Base-by-base conservation (phyloP, 345 rosid genomes). In the Sonneratia caseolaris region DNA sequence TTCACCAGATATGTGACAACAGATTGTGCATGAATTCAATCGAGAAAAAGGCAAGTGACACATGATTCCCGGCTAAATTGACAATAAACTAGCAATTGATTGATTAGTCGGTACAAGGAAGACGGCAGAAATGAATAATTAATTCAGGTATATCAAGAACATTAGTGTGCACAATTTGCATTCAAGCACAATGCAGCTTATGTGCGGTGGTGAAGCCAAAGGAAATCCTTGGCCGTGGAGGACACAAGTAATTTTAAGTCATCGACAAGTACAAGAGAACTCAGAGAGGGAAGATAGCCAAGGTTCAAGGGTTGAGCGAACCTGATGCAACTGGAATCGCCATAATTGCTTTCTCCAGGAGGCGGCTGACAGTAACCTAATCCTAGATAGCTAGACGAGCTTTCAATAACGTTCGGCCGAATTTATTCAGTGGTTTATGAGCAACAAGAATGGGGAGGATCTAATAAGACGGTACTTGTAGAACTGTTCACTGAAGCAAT, bases 281-380 rank as follows among this genome's bases (percentile, higher is more conserved):
- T 59, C 49, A 1, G 49, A 45, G 9, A 14, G 13, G 32, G 49
- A 45, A 45, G 49, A 7, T 1, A 48, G 3, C 53, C 2, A 3
- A 48, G 18, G 53, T 48, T 48, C 64, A 59, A 9, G 64, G 24
- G 64, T 24, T 24, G 36, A 22, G 3, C 7, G 15, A 80, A 91
- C 97, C 96, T 37, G 96, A 88, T 73, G 93, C 96, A 66, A 94
- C 95, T 71, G 93, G 96, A 75, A 94, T 91, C 71, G 91, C 96
- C 76, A 94, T 68, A 76, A 88, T 89, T 81, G 96, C 97, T 74
- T 85, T 87, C n/a, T 88, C 96, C 0, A 88, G 84, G 66, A 91
- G 79, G 55, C 96, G 90, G 18, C 98, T 95, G 36, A 91, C 83
- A 1, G 89, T 89, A 45, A 91, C 89, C 45, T 78, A 82, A 42